Base-by-base conservation (phyloP, 306 rosid species). In the Sesbania bispinosa region DNA sequence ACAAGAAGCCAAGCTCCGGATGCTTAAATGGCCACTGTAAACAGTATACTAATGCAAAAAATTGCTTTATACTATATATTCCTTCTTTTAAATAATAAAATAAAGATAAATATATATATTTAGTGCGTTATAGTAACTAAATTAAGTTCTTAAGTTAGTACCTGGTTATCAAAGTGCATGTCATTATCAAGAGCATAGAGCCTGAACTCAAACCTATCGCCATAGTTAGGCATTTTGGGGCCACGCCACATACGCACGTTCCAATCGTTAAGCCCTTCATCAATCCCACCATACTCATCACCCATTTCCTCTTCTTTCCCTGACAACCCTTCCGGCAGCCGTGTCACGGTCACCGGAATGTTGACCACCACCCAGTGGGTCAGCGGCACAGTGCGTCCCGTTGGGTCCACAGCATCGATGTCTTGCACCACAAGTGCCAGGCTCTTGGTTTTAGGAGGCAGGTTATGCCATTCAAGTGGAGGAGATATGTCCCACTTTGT, bases 221-320 rank as follows among this genome's bases (percentile, higher is more conserved):
- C 65, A 77, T 77, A 77, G 63, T 69, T 69, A 16, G 71, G 21
- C 19, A 27, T 5, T 41, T 48, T 77, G 5, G 81, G 81, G 15
- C 76, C 81, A 19, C 71, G 75, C 66, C 81, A 77, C 21, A 69
- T 23, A 3, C 35, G 5, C 19, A 69, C 77, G 0, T 69, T 69
- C 76, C 81, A 69, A 39, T 77, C 76, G 0, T 77, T 77, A 50
- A 69, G 6, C 81, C 81, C 81, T 61, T 77, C 75, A 39, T 69
- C 77, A 61, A 77, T 51, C 5, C 15, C 39, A n/a, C 15, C 39
- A 51, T 48, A 60, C 58, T 60, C 81, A 7, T 7, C 30, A 2
- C 58, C 66, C 50, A 50, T 2, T 24, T 52, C 71, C 29, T 42
- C 81, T 41, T 3, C 58, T 21, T 69, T 61, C 6, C 59, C 77